Base-by-base conservation (phyloP, 108 stramenopile genomes). In the Nannochloropsis gaditana region DNA sequence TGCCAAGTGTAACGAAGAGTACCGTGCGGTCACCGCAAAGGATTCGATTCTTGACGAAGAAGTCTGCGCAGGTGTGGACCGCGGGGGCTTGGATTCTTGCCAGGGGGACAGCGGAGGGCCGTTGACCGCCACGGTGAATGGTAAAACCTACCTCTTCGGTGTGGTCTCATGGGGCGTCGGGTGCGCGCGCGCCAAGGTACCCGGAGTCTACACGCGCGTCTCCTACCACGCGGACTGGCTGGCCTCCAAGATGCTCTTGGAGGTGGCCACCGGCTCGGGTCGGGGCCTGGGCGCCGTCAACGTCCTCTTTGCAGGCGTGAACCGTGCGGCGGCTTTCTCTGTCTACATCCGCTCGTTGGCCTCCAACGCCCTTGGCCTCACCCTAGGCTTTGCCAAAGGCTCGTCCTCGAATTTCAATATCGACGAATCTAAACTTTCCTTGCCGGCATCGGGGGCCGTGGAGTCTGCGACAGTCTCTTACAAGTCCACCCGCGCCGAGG, bases 341-440 rank as follows among this genome's bases (percentile, higher is more conserved):
- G 19, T 73, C 19, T 2, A n/a, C 19, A 73, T 73, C 59, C 15
- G n/a, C n/a, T 73, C 59, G 3, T 73, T 73, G n/a, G 59, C 59
- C 4, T 73, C 59, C n/a, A 8, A 15, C n/a, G 59, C 59, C 59
- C n/a, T 73, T 15, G 59, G n/a, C n/a, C 19, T 73, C 3, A n/a
- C 59, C n/a, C 15, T 73, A 2, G 59, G 5, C 19, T 73, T 73
- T 73, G 59, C 59, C 6, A 73, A 73, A n/a, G n/a, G n/a, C n/a
- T 15, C 59, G 5, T 15, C 59, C 4, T n/a, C 15, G 3, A n/a
- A n/a, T n/a, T 73, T 73, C 59, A 73, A n/a, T 3, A n/a, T 73
- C 59, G 59, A 73, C n/a, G n/a, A 15, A n/a, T 73, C 59, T n/a
- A 73, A 73, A n/a, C 59, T 73, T 73, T 73, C 59, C n/a, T n/a